Evolutionary conservation across 2,329 filamentous ascomycete genomes (phyloP).

Genomic region (Botrytis tulipae): DNA sequence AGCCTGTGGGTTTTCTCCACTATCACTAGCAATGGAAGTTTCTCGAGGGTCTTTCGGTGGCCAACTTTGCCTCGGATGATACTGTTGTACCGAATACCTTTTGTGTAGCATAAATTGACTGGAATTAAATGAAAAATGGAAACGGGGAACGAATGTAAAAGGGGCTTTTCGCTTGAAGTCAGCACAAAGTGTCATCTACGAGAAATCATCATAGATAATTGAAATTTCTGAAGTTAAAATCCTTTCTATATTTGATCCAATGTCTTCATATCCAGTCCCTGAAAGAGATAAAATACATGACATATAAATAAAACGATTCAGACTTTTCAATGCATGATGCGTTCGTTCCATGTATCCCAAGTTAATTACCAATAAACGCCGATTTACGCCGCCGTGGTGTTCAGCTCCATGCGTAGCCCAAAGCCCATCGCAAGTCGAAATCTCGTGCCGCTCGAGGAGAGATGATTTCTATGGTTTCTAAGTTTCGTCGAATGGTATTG

Average conservation of each 20-base stretch:
- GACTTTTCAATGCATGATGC: slow-evolving; percentile 10
- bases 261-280: neutral
- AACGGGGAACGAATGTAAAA: neutral
- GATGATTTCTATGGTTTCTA: neutral
- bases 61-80: neutral
- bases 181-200: neutral
- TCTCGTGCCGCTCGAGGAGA: neutral
- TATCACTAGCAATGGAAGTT: neutral
- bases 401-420: neutral
- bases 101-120: neutral
- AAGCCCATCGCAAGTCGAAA: neutral
- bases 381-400: neutral
- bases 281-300: neutral
- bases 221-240: neutral
- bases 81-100: neutral
- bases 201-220: neutral
- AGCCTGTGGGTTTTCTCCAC: slow-evolving; percentile 8
- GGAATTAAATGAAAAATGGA: neutral
- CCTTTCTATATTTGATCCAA: neutral
- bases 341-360: slow-evolving; percentile 12
- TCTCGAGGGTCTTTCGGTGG: neutral
- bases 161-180: slow-evolving; percentile 8
- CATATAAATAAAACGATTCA: neutral
- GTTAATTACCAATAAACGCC: neutral
- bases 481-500: neutral